A percentile compares a stretch with the other conserved stretches of the same genome.
Evolutionary conservation across 1,284 basidiomycete genomes (phyloP).

Genomic region (Malassezia slooffiae): DNA sequence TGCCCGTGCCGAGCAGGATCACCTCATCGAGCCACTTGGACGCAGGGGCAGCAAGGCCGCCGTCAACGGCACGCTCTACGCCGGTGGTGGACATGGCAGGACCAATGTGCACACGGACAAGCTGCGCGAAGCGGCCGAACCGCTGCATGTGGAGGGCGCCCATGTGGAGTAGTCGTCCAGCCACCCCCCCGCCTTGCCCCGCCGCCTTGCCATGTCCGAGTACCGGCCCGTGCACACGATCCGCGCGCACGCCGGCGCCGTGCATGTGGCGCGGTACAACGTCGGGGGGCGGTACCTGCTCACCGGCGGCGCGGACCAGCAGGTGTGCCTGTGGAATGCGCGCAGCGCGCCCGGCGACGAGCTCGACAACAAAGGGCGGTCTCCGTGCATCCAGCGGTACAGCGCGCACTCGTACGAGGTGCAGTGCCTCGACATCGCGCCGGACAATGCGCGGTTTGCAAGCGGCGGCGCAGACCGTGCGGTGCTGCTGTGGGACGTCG

Average conservation of each 20-base stretch:
- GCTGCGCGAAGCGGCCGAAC: too few relatives aligned
- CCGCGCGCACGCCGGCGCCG: conserved; percentile 39
- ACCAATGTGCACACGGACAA: not conserved
- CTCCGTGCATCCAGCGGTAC: conserved; percentile 61
- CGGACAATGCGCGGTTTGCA: conserved; percentile 85
- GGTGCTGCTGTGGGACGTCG: conserved; percentile 91
- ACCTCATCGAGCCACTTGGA: conserved; percentile 30
- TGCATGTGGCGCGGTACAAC: conserved; percentile 44
- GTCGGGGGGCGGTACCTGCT: conserved; percentile 68
- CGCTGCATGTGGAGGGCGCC: not conserved
- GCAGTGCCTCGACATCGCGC: conserved; percentile 69
- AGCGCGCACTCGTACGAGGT: conserved; percentile 87
- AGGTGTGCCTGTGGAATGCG: conserved; percentile 83
- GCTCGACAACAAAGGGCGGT: conserved; percentile 4
- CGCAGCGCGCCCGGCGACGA: conserved; percentile 51
- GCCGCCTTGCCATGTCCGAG: too few relatives aligned
- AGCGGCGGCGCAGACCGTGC: conserved; percentile 85
- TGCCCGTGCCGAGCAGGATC: conserved; percentile 39
- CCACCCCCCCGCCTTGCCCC: not conserved
- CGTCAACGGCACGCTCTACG: not conserved
- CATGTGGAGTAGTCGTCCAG: not conserved
- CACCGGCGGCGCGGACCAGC: conserved; percentile 79
- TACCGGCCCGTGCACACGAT: conserved; percentile 10
- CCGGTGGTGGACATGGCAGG: not conserved
- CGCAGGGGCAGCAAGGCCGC: conserved; percentile 3